These are phyloP conservation scores for Pittosporum tobira DNA, from an alignment of 129 eudicot species.

Conservation along the genomic window DNA sequence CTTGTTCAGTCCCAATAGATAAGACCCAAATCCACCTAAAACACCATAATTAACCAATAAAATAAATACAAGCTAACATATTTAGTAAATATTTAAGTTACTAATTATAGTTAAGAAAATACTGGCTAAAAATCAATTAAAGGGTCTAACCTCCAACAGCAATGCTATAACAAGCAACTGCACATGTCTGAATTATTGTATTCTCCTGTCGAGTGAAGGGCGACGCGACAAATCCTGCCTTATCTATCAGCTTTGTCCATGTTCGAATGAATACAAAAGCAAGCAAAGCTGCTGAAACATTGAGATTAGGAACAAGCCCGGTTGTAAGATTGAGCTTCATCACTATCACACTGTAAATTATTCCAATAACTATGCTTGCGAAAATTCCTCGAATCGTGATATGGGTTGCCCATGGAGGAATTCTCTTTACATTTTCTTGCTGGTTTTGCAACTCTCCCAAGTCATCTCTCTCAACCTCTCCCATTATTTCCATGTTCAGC, in stretches of 20 bases:
- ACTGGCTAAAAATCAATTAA: not conserved
- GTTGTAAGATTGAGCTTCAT: slow-evolving; percentile 91
- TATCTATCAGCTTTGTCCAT: slow-evolving; percentile 63
- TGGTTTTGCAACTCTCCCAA: slow-evolving; percentile 6
- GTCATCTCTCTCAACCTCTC: slow-evolving; percentile 22
- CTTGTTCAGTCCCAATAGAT: slow-evolving; percentile 14
- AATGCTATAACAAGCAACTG: slow-evolving; percentile 89
- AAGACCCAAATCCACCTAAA: slow-evolving; percentile 17
- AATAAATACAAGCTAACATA: not conserved
- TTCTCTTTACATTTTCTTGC: slow-evolving; percentile 28
- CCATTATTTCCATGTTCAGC: slow-evolving; percentile 11
- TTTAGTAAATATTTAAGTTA: too few relatives aligned
- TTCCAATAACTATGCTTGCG: slow-evolving; percentile 66
- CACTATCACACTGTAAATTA: slow-evolving; percentile 70
- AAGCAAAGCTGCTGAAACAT: slow-evolving; percentile 89
- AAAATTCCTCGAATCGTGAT: slow-evolving; percentile 68
- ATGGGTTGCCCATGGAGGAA: slow-evolving; percentile 74
- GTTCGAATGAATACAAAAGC: slow-evolving; percentile 64
- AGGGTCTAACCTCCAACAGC: slow-evolving; percentile 62
- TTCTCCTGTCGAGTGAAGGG: slow-evolving; percentile 94
- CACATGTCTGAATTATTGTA: slow-evolving; percentile 84
- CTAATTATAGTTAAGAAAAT: not conserved
- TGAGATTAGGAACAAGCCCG: slow-evolving; percentile 80
- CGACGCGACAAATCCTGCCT: slow-evolving; percentile 42
- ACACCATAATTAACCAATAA: not conserved